Percentiles rank a stretch among this genome's conserved stretches.
Evolutionary conservation across 805 yeast species (phyloP).

Genomic region (Ogataea ramenticola): DNA sequence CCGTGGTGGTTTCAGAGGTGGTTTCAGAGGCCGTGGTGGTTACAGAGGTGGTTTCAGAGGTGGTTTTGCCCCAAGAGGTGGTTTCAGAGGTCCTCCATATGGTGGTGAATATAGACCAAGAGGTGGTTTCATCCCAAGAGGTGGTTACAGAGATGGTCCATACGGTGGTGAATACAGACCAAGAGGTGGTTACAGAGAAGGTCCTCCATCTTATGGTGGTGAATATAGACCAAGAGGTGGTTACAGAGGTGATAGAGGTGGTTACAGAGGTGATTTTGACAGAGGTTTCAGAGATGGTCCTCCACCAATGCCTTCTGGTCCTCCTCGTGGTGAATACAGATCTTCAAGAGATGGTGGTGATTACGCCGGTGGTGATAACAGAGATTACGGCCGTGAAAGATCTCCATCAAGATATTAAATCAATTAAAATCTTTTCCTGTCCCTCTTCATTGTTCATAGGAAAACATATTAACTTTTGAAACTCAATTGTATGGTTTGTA

Average conservation of each 20-base stretch:
- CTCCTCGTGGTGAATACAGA: conserved; percentile 20
- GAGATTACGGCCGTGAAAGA: conserved; percentile 60
- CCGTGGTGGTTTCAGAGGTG: conserved; percentile 30
- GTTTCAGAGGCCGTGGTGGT: conserved; percentile 20
- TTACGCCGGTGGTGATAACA: conserved; percentile 25
- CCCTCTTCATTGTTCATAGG: not conserved
- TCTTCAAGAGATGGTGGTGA: conserved; percentile 28
- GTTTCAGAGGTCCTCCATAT: conserved; percentile 24
- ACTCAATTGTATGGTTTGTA: not conserved
- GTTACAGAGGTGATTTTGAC: conserved; percentile 15
- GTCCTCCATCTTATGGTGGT: too few relatives aligned
- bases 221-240: conserved; percentile 30
- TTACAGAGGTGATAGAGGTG: conserved; percentile 21
- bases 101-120: conserved; percentile 33
- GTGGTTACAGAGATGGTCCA: conserved; percentile 18
- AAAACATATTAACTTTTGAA: not conserved
- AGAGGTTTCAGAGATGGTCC: conserved; percentile 14
- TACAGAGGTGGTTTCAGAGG: conserved; percentile 31
- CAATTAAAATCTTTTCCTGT: not conserved
- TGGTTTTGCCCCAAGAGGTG: conserved; percentile 30
- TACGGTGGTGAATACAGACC: conserved; percentile 14
- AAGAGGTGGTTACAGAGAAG: conserved; percentile 33
- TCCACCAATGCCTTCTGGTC: conserved; percentile 11
- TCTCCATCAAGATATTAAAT: conserved; percentile 65
- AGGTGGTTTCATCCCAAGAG: conserved; percentile 27